Percentiles rank a stretch among this genome's conserved stretches.
These are phyloP conservation scores for Globisporangium megalacanthum DNA, from an alignment of 352 stramenopile species.

Conservation along the genomic window DNA sequence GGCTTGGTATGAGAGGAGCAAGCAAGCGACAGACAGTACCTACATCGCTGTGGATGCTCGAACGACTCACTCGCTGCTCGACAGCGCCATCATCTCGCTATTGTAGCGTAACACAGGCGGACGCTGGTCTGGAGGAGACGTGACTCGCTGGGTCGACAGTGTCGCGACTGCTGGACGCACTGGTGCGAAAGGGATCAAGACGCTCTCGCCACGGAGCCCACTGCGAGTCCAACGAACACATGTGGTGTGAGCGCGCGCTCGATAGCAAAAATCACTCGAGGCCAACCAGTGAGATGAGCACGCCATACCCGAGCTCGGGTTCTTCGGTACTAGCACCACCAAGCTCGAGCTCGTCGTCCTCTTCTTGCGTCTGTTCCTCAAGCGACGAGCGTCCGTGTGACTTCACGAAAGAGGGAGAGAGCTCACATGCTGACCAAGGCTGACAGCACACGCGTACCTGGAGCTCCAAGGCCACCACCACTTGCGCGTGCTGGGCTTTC, in stretches of 20 bases:
- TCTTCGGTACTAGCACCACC: not conserved
- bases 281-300: too few species aligned
- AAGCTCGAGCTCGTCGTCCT: conserved; percentile 6
- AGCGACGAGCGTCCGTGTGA: too few species aligned
- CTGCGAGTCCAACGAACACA: not conserved
- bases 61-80: conserved; percentile 1
- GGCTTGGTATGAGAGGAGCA: conserved; percentile 10
- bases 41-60: not conserved
- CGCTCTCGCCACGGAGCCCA: conserved; percentile 25
- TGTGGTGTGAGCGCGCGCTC: not conserved
- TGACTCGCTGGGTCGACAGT: not conserved
- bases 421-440: not conserved
- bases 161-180: conserved; percentile 3
- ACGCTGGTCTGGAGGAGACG: not conserved
- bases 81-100: conserved; percentile 41
- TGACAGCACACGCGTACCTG: conserved; percentile 1
- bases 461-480: not conserved
- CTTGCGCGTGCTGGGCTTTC: not conserved
- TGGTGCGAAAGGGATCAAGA: conserved; percentile 31
- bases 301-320: conserved; percentile 9
- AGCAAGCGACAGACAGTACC: not conserved
- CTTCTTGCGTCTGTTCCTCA: not conserved
- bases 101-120: conserved; percentile 13
- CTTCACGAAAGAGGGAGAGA: too few species aligned
- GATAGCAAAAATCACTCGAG: not conserved